Base-by-base conservation (phyloP, 164 flowering plant genomes). In the Magnolia changhungtana region DNA sequence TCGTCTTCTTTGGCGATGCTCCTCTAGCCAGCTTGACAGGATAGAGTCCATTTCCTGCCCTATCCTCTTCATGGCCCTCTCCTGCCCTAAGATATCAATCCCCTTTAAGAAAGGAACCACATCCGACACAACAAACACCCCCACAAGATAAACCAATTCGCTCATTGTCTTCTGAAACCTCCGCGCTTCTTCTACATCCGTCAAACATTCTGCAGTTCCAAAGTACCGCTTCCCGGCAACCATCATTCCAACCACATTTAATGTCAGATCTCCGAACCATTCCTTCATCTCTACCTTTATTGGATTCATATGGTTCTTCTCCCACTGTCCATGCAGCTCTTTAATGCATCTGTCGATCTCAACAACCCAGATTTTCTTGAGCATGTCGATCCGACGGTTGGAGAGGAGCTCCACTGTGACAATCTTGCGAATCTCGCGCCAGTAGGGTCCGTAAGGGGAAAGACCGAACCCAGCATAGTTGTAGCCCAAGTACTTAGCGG, bases 391-490 rank as follows among this genome's bases (percentile, higher is more conserved):
- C 51, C 65, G 55, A 29, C 27, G 29, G 70, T 20, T 64, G 16
- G 69, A 74, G 7, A 74, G 69, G 29, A 74, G 7, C 55, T 63
- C 58, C 18, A 74, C 0, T 2, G 55, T 50, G 20, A 45, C 69
- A 29, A 63, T 20, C 51, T 74, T 74, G 19, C 45, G 76, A 37
- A 64, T 7, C 76, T 74, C 76, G 7, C 76, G 76, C 76, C 76
- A 74, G 18, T 74, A 63, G 2, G 76, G 14, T 7, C 78, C 78
- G 14, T 78, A 78, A 11, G 76, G 80, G 27, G 80, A 45, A 51
- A 67, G 11, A 9, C 67, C 80, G 6, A 78, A 16, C 68, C 55
- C 8, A 55, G 76, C 72, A 16, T 55, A 67, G 63, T 76, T 14
- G 49, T 61, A 76, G 14, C 74, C 74, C 68, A 76, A 27, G 72